Base-by-base conservation (phyloP, 2,329 filamentous ascomycete genomes). In the Talaromyces sp. region DNA sequence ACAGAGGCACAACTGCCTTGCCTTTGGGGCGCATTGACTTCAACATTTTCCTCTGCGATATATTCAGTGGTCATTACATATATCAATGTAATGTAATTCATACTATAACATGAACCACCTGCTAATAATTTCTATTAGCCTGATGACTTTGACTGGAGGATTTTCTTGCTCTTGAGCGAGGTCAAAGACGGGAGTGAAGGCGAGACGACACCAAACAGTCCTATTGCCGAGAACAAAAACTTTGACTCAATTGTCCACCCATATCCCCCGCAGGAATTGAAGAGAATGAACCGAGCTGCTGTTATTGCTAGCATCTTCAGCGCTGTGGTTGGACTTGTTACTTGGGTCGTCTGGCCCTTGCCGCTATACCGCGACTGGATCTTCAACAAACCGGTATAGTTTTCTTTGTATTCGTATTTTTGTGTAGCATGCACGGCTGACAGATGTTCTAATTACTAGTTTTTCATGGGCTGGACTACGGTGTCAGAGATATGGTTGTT, bases 1-100 rank as follows among this genome's bases (percentile, higher is more conserved):
- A 76, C 73, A 7, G 43, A 57, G 61, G 50, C 60, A 53, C 60
- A 62, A 41, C 11, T 62, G n/a, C 60, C 60, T n/a, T 62, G 56
- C 54, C 56, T 62, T 32, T 56, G 51, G 60, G 60, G 60, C 9
- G 60, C 60, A 0, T 67, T 73, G 24, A 72, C 69, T 0, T 76
- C 76, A 0, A 71, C 77, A 59, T 77, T 79, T 65, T 74, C 73
- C 0, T 77, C 77, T 3, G 70, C 70, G 1, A 58, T 79, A 0
- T 78, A 75, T 63, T 77, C 77, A 0, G 69, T 78, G 3, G 55
- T 75, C 31, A 75, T 79, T 21, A 61, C 59, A 19, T 58, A 58
- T 54, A 60, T 60, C 11, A 58, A 60, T 26, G 55, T 58, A 53
- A 35, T 5, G 13, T 7, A 24, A 27, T 17, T 6, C 11, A 29